Evolutionary conservation across 1,284 basidiomycete genomes (phyloP).

Genomic region (Cutaneotrichosporon dermatis): DNA sequence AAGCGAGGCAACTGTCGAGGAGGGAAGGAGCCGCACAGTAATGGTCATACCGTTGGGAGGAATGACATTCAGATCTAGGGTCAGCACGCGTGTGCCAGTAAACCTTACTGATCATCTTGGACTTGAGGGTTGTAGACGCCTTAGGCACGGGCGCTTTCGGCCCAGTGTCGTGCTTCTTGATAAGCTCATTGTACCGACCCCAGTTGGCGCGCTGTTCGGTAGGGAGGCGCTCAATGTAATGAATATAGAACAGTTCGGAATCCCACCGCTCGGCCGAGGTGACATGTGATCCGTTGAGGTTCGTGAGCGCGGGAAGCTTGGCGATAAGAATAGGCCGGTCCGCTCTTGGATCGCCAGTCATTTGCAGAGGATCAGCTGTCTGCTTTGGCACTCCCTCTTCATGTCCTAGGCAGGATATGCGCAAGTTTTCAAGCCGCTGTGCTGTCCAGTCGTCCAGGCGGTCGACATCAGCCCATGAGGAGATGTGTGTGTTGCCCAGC

Average conservation of each 20-base stretch:
- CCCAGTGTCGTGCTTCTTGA: conserved; percentile 17
- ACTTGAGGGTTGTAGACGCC: conserved; percentile 17
- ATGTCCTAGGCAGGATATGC: conserved; percentile 14
- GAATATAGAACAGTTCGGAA: conserved; percentile 78
- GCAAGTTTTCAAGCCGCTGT: conserved; percentile 12
- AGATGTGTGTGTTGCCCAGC: conserved; percentile 55
- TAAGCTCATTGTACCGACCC: conserved; percentile 32
- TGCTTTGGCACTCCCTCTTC: background rate
- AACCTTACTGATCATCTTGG: conserved; percentile 34
- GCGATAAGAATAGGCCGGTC: conserved; percentile 63
- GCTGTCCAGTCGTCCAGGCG: conserved; percentile 52
- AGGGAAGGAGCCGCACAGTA: conserved; percentile 14
- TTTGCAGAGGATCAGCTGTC: conserved; percentile 13
- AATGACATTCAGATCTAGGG: conserved; percentile 12
- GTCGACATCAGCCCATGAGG: conserved; percentile 66
- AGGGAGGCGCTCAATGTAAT: conserved; percentile 50
- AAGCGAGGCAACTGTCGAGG: conserved; percentile 4
- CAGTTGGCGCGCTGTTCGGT: conserved; percentile 13
- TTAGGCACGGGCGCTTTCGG: background rate
- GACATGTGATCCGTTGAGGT: conserved; percentile 56
- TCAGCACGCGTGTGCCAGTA: background rate
- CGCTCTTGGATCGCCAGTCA: background rate
- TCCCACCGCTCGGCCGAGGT: conserved; percentile 67
- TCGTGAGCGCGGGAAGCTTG: conserved; percentile 60
- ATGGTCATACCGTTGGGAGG: conserved; percentile 16